Evolutionary conservation across 192 early-diverging fungal genomes (phyloP), one percentile per base, ranked within the genome.

Genomic region (Cetraspora pellucida): DNA sequence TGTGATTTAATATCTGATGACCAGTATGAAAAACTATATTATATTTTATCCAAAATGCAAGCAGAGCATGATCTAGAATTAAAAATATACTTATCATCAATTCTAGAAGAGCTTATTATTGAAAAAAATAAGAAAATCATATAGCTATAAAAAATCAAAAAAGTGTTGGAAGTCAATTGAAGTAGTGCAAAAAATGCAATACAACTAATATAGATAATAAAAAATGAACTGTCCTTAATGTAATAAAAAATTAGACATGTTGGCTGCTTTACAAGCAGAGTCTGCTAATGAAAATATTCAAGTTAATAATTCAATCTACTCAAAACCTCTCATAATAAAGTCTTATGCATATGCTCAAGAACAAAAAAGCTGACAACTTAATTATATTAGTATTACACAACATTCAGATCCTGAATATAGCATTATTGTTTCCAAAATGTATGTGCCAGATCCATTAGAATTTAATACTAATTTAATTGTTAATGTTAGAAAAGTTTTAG

Each of bases 341-440:
- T 28, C 23, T 21, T 49, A 69, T 49, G 1, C 23, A 10, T 14
- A 43, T 66, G 5, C 21, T 23, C 45, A 69, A 1, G 37, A 45
- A 21, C 45, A 16, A 10, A 28, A 69, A 47, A 0, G 16, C 0
- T 8, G 1, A 2, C 1, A 7, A 49, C 2, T 31, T 17, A 5
- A 43, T 47, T 6, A 19, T 47, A 69, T 69, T 69, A 69, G 67
- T 27, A 69, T 69, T 27, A 69, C 67, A 16, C 67, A 69, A 13
- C 45, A 28, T 10, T 28, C 44, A 27, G 4, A 16, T 25, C 7
- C 46, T 2, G 28, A 66, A 2, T 1, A 45, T 37, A 28, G 30
- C 2, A 31, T 66, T 66, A 30, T 11, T 28, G 30, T 66, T 28
- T 31, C 64, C 17, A 31, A 66, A 16, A 66, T 69, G 10, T 69